Evolutionary conservation across 345 rosid genomes (phyloP), one percentile per base, ranked within the genome.

Genomic region (Salix viminalis): DNA sequence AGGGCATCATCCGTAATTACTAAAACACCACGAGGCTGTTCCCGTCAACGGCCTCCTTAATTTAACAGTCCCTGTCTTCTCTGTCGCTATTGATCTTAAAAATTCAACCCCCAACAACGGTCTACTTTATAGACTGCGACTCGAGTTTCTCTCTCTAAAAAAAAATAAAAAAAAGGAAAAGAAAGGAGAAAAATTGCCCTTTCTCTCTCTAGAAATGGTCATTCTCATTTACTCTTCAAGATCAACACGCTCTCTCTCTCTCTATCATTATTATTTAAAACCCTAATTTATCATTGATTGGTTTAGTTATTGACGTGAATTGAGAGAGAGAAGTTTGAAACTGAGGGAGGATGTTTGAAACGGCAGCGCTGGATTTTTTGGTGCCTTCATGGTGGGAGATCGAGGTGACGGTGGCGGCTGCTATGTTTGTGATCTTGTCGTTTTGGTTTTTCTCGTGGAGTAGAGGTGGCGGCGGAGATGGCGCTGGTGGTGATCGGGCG

Each of bases 341-440:
- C 14, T 26, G 18, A 19, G 19, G 23, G 10, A 39, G 21, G 6
- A 19, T 82, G 88, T 75, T 86, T 62, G 87, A 82, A 61, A 75
- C 81, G 1, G 4, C 0, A 84, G 83, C 80, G 37, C 71, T 82
- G 70, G 90, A 81, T 72, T 77, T 87, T 70, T 81, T 95, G 81
- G 69, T 93, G 61, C 99, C 96, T 52, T 91, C 98, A 5, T 82
- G 88, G 89, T 95, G 98, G 99, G 98, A 96, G 89, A 69, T 93
- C 80, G 74, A 90, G 77, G 94, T 96, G 44, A 85, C 91, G 24
- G 74, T 91, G 72, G 93, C 86, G 8, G 93, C 96, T 52, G 86
- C 94, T 28, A 58, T 82, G 18, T 90, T 90, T 76, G 82, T 90
- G 70, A 88, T 90, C 82, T 82, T 66, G 26, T 85, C 92, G 15